Conservation (phyloP, 306 rosid species). For the Gleditsia sinensis region DNA sequence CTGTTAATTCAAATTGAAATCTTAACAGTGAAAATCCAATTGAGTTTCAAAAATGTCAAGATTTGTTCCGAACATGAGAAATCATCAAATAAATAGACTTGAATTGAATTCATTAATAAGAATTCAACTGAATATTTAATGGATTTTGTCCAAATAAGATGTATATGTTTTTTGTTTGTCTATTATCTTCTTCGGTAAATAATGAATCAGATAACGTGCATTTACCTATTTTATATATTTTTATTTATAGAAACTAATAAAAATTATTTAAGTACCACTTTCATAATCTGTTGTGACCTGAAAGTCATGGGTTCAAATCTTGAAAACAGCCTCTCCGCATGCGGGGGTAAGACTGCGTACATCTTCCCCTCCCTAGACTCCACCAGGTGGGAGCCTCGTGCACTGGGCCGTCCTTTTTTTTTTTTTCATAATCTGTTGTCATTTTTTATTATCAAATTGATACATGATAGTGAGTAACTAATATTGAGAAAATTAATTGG, state of each 20-base stretch:
- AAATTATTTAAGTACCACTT: background rate
- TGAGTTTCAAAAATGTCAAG: background rate
- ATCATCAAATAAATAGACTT: background rate
- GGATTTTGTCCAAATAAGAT: background rate
- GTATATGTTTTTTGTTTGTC: conserved; percentile 23
- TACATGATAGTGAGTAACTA: background rate
- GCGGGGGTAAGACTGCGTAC: too few species aligned
- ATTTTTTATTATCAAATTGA: conserved; percentile 20
- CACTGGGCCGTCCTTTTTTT: too few species aligned
- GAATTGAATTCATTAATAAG: background rate
- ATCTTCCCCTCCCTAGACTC: too few species aligned
- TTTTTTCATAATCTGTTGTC: conserved; percentile 23
- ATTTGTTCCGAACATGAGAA: background rate
- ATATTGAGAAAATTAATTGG: conserved; percentile 1
- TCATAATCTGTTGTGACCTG: conserved; percentile 20
- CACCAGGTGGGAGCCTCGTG: too few species aligned
- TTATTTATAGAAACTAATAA: background rate
- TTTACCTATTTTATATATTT: conserved; percentile 7
- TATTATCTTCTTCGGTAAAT: conserved; percentile 14
- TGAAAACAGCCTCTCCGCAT: too few species aligned
- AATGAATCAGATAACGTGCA: conserved; percentile 3
- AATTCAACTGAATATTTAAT: background rate
- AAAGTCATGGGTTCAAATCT: too few species aligned
- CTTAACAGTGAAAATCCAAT: background rate
- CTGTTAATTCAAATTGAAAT: background rate